A percentile compares a stretch with the other conserved stretches of the same genome.
Conservation (phyloP, 768 basidiomycete species). For the Crucibulum laeve region DNA sequence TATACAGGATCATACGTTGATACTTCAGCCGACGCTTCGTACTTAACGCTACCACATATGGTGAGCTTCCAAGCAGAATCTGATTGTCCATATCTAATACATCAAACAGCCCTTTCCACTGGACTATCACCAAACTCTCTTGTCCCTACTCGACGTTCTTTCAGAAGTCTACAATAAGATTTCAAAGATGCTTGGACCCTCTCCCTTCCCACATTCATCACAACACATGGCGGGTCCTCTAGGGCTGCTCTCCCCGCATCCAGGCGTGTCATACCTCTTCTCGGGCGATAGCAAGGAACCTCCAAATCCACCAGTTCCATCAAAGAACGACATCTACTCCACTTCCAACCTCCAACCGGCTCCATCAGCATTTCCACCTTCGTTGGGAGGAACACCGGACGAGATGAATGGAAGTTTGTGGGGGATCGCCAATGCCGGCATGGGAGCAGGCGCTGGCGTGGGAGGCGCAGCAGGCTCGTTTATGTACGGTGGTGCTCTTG, state of each 20-base stretch:
- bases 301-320: conserved; percentile 11
- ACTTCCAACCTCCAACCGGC: conserved; percentile 30
- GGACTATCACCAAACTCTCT: conserved; percentile 86
- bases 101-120: conserved; percentile 73
- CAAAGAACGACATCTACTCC: conserved; percentile 23
- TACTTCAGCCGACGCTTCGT: conserved; percentile 55
- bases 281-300: conserved; percentile 32
- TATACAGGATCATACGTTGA: conserved; percentile 61
- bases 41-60: conserved; percentile 70
- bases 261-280: conserved; percentile 81
- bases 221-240: conserved; percentile 77
- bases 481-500: conserved; percentile 22
- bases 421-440: conserved; percentile 60
- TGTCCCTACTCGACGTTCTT: conserved; percentile 85
- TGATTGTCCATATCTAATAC: conserved; percentile 4
- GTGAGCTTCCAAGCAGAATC: conserved; percentile 35
- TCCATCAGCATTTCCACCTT: conserved; percentile 15
- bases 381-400: conserved; percentile 2
- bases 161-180: conserved; percentile 90
- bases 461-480: conserved; percentile 17
- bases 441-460: conserved; percentile 13
- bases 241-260: conserved; percentile 71
- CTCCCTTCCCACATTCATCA: conserved; percentile 61
- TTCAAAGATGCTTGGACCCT: conserved; percentile 76
- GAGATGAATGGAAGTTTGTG: conserved; percentile 57